phyloP scores from a whole-genome alignment of 2,329 filamentous ascomycete genomes.

The Aaosphaeria arxii region DNA sequence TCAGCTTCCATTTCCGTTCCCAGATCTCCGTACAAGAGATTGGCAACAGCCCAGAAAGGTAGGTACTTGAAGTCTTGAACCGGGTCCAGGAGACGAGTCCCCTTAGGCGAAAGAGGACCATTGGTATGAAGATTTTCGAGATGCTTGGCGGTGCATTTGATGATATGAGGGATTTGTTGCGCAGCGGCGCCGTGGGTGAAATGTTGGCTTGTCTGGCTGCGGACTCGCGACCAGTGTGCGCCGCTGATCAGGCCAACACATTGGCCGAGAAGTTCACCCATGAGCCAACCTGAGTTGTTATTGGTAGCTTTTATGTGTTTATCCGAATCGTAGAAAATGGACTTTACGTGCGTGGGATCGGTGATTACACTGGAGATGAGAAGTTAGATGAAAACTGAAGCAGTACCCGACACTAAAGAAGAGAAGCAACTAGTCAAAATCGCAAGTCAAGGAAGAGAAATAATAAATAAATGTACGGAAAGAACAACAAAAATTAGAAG shows the following conservation, averaged over 20 bases:
- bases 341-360: slow-evolving; percentile 9
- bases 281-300: slow-evolving; percentile 41
- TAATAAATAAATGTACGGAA: not conserved
- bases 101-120: not conserved
- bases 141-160: slow-evolving; percentile 3
- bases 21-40: slow-evolving; percentile 39
- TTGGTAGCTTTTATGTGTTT: slow-evolving; percentile 41
- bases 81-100: slow-evolving; percentile 14
- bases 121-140: not conserved
- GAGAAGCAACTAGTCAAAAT: no score
- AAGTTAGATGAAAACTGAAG: no score
- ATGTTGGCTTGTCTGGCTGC: slow-evolving; percentile 12
- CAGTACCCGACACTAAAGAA: no score
- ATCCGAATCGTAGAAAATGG: slow-evolving; percentile 45
- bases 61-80: slow-evolving; percentile 29
- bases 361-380: slow-evolving; percentile 10
- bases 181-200: slow-evolving; percentile 12
- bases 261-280: slow-evolving; percentile 42
- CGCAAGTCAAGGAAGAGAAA: no score
- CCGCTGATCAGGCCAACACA: slow-evolving; percentile 44
- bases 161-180: slow-evolving; percentile 2
- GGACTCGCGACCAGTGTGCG: slow-evolving; percentile 24
- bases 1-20: slow-evolving; percentile 13
- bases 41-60: slow-evolving; percentile 40
- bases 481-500: no score